Evolutionary conservation across 2,329 filamentous ascomycete genomes (phyloP).

Genomic region (Elsinoe arachidis): DNA sequence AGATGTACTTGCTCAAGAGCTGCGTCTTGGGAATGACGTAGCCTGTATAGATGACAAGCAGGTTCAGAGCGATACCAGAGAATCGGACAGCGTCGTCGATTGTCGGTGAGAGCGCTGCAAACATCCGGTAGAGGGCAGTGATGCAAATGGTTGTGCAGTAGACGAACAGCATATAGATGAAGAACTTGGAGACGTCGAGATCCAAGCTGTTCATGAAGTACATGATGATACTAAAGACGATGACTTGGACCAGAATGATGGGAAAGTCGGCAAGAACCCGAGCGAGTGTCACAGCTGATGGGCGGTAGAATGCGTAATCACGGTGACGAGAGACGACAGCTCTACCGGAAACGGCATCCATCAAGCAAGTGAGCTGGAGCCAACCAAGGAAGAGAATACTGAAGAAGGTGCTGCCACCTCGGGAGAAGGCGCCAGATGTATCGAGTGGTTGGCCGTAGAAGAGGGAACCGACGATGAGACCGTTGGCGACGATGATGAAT

Average conservation of each 20-base stretch:
- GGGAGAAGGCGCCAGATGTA: conserved; percentile 54
- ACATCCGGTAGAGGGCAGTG: conserved; percentile 57
- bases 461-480: conserved; percentile 66
- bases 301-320: conserved; percentile 62
- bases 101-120: conserved; percentile 54
- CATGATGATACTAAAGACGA: conserved; percentile 54
- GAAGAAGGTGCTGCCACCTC: conserved; percentile 58
- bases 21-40: conserved; percentile 60
- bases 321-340: conserved; percentile 60
- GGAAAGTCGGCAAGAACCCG: conserved; percentile 57
- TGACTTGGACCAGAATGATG: conserved; percentile 48
- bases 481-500: conserved; percentile 67
- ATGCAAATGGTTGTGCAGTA: conserved; percentile 55
- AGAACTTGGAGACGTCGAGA: conserved; percentile 54
- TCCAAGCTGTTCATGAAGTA: conserved; percentile 58
- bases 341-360: conserved; percentile 65
- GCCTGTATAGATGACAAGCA: conserved; percentile 56
- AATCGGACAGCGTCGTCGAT: conserved; percentile 61
- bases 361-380: conserved; percentile 70
- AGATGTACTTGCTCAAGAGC: conserved; percentile 51
- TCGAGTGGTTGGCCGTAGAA: conserved; percentile 60
- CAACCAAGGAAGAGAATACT: conserved; percentile 57
- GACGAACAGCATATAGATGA: conserved; percentile 56
- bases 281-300: conserved; percentile 54
- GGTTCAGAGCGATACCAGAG: conserved; percentile 52